Evolutionary conservation across 1,284 basidiomycete genomes (phyloP), one percentile per base, ranked within the genome.

Genomic region (Ceratobasidium sp.): DNA sequence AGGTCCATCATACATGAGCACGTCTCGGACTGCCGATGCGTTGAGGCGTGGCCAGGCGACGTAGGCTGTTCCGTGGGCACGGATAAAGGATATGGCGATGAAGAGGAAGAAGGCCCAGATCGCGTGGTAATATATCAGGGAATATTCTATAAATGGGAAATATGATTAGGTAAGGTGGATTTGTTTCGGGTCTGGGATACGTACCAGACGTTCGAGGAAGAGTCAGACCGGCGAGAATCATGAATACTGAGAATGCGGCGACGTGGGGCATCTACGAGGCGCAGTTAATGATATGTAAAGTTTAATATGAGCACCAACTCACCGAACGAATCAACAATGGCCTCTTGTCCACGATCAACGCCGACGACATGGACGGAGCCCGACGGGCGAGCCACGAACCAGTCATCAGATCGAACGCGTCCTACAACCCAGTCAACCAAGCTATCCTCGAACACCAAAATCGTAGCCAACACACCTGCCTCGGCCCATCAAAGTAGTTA

Each of bases 401-500:
- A 5, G 95, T 96, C 74, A 99, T 85, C 70, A 99, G 84, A 78
- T 99, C 97, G 77, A 92, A 96, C 1, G 91, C 93, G 79, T 98
- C 95, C 87, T 95, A 53, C 65, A 64, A 27, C 15, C 22, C 52
- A 20, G 29, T 25, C 5, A 32, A 22, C 25, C 25, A 17, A 22
- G n/a, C 17, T 35, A 22, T 31, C 50, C 20, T 5, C 27, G 4
- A 12, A 35, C 6, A 22, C 20, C 54, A 25, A 67, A 54, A 25
- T 29, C 22, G 52, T n/a, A 42, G 31, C 13, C 34, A 17, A 76
- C 81, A 74, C 75, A 88, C 89, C 82, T 93, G 95, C 76, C 96
- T 83, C 60, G 94, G 85, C 5, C 97, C 97, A 78, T 99, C 97
- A 75, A 98, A 93, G 81, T 94, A 96, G 78, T 98, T 99, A 82